phyloP scores from a whole-genome alignment of 768 basidiomycete genomes.

The Boletus vermiculosoides region DNA sequence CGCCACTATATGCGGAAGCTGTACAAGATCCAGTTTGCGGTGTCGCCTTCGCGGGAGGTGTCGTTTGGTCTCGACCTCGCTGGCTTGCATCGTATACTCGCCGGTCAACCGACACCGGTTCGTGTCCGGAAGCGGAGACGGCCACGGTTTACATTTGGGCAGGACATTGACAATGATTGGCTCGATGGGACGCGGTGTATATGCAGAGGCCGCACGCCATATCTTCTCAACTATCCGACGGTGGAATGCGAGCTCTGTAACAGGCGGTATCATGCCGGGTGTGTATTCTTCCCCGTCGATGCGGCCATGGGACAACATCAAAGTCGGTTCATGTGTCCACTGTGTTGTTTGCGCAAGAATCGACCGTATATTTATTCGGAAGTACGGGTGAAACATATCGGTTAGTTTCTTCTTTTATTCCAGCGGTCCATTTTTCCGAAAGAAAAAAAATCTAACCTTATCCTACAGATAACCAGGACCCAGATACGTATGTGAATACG shows the following conservation, averaged over 20 bases:
- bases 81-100: constrained; percentile 77
- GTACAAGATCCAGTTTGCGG: constrained; percentile 86
- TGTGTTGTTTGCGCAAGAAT: constrained; percentile 77
- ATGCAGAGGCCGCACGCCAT: constrained; percentile 66
- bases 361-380: constrained; percentile 71
- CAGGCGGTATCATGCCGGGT: constrained; percentile 68
- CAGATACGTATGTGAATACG: constrained; percentile 67
- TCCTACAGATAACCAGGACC: constrained; percentile 42
- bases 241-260: constrained; percentile 68
- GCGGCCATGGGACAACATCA: constrained; percentile 32
- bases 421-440: neutral
- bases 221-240: constrained; percentile 57
- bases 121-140: constrained; percentile 55
- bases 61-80: constrained; percentile 83
- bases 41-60: constrained; percentile 75
- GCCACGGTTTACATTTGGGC: constrained; percentile 69
- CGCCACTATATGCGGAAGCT: constrained; percentile 90
- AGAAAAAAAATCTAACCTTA: constrained; percentile 7
- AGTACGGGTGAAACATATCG: constrained; percentile 64
- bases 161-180: constrained; percentile 74
- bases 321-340: constrained; percentile 63
- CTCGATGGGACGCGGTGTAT: constrained; percentile 76
- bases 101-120: constrained; percentile 55
- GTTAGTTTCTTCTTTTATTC: constrained; percentile 36
- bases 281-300: constrained; percentile 69